A percentile compares a stretch with the other conserved stretches of the same genome.
phyloP scores from a whole-genome alignment of 768 basidiomycete genomes.

The Austroboletus eburneus region DNA sequence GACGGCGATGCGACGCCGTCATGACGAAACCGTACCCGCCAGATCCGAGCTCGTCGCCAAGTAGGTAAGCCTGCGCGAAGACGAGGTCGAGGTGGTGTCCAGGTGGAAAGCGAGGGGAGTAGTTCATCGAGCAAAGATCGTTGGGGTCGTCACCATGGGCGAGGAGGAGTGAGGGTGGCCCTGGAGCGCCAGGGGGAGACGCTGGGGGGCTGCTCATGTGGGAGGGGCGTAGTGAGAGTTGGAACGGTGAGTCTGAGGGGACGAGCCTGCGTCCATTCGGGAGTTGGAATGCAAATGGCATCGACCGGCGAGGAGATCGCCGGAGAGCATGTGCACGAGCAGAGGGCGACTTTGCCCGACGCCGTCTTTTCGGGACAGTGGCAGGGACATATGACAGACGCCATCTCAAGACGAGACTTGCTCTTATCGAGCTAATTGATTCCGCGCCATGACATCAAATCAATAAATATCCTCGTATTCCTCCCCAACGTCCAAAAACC shows the following conservation, averaged over 20 bases:
- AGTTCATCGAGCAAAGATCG: constrained; percentile 19
- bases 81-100: constrained; percentile 56
- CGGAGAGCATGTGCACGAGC: constrained; percentile 4
- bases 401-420: neutral
- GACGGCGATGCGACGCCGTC: constrained; percentile 63
- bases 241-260: constrained; percentile 3
- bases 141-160: constrained; percentile 9
- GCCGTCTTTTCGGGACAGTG: constrained; percentile 20
- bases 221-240: neutral
- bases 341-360: constrained; percentile 16
- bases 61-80: constrained; percentile 57
- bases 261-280: constrained; percentile 11
- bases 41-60: constrained; percentile 77
- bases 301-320: constrained; percentile 4
- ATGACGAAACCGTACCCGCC: constrained; percentile 97
- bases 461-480: constrained; percentile 73
- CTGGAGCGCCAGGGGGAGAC: too few species aligned
- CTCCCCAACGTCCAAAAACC: constrained; percentile 61
- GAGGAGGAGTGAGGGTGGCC: constrained; percentile 23
- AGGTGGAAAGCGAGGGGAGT: constrained; percentile 54
- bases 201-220: neutral
- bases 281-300: constrained; percentile 20
- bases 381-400: constrained; percentile 5
- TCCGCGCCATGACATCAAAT: constrained; percentile 2
- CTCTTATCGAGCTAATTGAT: neutral